These are phyloP conservation scores for Arbutus unedo DNA, from an alignment of 148 eudicot species.

Conservation along the genomic window DNA sequence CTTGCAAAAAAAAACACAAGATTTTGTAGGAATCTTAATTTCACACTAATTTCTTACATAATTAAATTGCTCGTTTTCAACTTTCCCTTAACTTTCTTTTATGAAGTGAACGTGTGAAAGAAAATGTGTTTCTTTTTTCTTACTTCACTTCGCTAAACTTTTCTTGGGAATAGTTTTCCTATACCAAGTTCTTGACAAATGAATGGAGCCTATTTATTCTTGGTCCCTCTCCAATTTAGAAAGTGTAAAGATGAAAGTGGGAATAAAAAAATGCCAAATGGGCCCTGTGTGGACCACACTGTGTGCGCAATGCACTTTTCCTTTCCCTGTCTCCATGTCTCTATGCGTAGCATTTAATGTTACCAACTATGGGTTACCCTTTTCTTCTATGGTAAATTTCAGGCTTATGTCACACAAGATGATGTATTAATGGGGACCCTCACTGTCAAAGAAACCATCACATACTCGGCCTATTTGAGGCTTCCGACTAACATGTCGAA, in stretches of 20 bases:
- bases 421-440: slow-evolving; percentile 63
- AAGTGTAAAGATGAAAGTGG: not conserved
- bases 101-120: no score
- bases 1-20: no score
- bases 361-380: not conserved
- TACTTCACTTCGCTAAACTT: no score
- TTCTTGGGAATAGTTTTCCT: no score
- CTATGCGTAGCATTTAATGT: not conserved
- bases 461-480: slow-evolving; percentile 70
- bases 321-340: not conserved
- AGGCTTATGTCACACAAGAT: slow-evolving; percentile 91
- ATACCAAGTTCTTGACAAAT: no score
- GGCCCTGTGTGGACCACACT: not conserved
- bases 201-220: no score
- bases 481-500: slow-evolving; percentile 50
- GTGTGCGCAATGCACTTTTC: not conserved
- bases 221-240: not conserved
- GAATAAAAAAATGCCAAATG: not conserved
- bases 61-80: no score
- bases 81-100: no score
- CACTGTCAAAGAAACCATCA: slow-evolving; percentile 63
- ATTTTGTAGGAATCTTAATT: no score
- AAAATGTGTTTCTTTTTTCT: no score
- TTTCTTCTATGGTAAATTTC: slow-evolving; percentile 9
- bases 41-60: no score